Evolutionary conservation across 805 yeast genomes (phyloP), one percentile per base, ranked within the genome.

Genomic region (Saturnispora sanitii): DNA sequence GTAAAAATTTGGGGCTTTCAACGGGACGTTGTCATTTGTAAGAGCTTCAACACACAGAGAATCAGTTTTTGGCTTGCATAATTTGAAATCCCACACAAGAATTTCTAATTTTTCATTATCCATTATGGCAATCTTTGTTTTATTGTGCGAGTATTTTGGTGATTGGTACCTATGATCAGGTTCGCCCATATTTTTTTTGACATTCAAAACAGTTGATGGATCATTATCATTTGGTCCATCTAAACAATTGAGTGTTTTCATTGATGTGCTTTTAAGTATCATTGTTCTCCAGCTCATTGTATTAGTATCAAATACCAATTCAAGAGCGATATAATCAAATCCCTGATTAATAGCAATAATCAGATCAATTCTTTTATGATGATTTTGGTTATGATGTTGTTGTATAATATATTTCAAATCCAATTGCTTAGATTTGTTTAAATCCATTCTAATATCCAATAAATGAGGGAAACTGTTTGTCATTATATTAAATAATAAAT

Each of bases 1-100:
- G 17, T 50, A 47, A 19, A 56, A 56, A 34, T 55, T 49, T 2
- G 58, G 55, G 1, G 53, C 49, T 35, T 56, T 54, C n/a, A 57
- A 40, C 7, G 56, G 54, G 13, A 57, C 46, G 12, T 36, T 41
- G 11, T 48, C 41, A 37, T 49, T 44, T 17, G 45, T 47, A 17
- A 54, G 20, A 6, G 46, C 40, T n/a, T 41, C 41, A 8, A 49
- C 39, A 18, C 41, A 45, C 16, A 34, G 25, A 9, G 33, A 16
- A 11, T 25, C 35, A 25, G 34, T 35, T 26, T 27, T 15, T 13
- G 25, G 21, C 6, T 11, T 7, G 4, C 25, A 29, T 1, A 32
- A 28, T 28, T 40, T 43, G 3, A 38, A 13, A 11, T 43, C 38
- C 38, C 38, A 40, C 3, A 40, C 21, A 2, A 33, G 12, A 4